A percentile compares a stretch with the other conserved stretches of the same genome.
phyloP scores from a whole-genome alignment of 805 yeast genomes.

The Yueomyces sp. region DNA sequence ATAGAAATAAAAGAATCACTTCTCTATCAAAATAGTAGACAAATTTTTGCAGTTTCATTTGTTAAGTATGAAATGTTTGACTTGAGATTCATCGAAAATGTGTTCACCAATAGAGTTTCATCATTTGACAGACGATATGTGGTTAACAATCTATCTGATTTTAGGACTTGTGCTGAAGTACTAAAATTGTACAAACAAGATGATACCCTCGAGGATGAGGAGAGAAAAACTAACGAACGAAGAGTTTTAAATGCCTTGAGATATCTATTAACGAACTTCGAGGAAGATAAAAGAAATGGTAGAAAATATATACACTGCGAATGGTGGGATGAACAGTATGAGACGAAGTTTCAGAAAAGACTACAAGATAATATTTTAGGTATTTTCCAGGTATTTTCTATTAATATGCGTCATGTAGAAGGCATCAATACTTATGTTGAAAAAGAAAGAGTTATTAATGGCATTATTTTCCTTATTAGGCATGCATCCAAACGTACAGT shows the following conservation, averaged over 20 bases:
- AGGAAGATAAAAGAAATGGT: conserved; percentile 16
- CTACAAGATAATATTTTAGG: conserved; percentile 55
- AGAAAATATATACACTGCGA: conserved; percentile 6
- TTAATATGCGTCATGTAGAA: conserved; percentile 57
- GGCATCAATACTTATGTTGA: conserved; percentile 64
- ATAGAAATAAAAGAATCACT: conserved; percentile 12
- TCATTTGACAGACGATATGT: conserved; percentile 18
- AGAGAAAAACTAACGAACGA: conserved; percentile 13
- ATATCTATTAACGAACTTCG: conserved; percentile 17
- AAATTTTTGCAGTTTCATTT: conserved; percentile 23
- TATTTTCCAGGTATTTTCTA: conserved; percentile 66
- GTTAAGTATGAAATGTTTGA: conserved; percentile 22
- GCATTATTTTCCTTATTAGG: conserved; percentile 54
- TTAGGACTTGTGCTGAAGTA: conserved; percentile 21
- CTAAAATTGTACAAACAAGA: conserved; percentile 16
- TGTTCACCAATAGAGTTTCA: conserved; percentile 18
- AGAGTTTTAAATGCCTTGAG: conserved; percentile 17
- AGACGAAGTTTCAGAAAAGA: conserved; percentile 25
- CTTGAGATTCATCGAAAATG: conserved; percentile 17
- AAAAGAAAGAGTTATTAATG: conserved; percentile 57
- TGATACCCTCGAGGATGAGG: conserved; percentile 4
- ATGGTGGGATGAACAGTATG: conserved; percentile 16
- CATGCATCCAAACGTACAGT: conserved; percentile 37
- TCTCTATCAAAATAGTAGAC: conserved; percentile 19
- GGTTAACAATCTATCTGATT: conserved; percentile 19